Base-by-base conservation (phyloP, 768 basidiomycete species). In the Panellus pusillus region DNA sequence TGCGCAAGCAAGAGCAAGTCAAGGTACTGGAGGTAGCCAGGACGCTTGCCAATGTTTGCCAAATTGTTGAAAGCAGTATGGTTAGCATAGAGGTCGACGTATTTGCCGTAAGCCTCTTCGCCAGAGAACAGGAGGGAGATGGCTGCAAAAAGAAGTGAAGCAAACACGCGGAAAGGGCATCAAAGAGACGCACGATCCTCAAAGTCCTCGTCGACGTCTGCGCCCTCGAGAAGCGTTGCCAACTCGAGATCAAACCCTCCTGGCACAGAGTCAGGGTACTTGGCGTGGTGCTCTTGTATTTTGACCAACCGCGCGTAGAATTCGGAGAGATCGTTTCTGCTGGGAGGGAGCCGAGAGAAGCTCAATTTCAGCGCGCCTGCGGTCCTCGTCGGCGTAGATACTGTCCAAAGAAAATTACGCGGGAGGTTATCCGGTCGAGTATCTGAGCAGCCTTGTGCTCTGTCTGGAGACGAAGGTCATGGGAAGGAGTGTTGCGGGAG, bases 231-330 rank as follows among this genome's bases (percentile, higher is more conserved):
- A 63, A 92, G 81, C 65, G 83, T 79, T 43, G 86, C 84, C 61
- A 97, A 79, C 72, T 96, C 93, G 58, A 84, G 77, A 70, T 92
- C 86, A 71, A 96, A 87, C 55, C 87, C 79, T 66, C 82, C 87
- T 78, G 86, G 78, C 65, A 82, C 80, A 73, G 89, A 77, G 75
- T 95, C 90, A 75, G 94, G 94, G 80, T 98, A 94, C 78, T 92
- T 92, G 74, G 80, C 82, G 79, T 98, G 87, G 81, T 96, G 93
- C 68, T 95, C 93, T 75, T 95, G 92, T 72, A 98, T 86, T 82
- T 91, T 93, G 67, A 84, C 87, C 79, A 98, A 86, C 76, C 97
- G 87, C 70, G 87, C 78, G 75, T 99, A 98, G 76, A 99, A 99
- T 71, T 96, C 93, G 43, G 87, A 85, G 47, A 98, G 79, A 72